Conservation (phyloP, 2,329 filamentous ascomycete species). For the Rhexocercosporidium sp. region DNA sequence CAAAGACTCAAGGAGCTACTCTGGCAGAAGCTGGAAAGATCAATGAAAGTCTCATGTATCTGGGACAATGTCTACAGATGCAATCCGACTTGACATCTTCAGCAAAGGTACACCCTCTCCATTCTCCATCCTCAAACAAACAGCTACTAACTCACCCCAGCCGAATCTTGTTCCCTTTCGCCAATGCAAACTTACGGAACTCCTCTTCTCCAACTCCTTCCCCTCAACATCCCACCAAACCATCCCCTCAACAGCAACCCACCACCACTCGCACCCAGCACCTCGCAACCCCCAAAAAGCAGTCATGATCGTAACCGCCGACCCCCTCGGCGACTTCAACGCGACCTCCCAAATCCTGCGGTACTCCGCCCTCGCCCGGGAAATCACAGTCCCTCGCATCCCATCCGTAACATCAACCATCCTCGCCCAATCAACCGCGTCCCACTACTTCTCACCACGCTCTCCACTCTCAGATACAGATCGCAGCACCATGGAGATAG, state of each 20-base stretch:
- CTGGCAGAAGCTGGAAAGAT: constrained; percentile 97
- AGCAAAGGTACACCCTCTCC: constrained; percentile 65
- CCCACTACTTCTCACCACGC: constrained; percentile 35
- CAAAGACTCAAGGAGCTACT: constrained; percentile 91
- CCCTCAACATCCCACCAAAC: constrained; percentile 44
- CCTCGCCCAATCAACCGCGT: constrained; percentile 34
- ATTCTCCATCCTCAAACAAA: not conserved
- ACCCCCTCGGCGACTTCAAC: constrained; percentile 92
- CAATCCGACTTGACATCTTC: constrained; percentile 80
- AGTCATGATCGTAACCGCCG: constrained; percentile 95
- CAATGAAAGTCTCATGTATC: constrained; percentile 97
- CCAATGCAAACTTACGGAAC: constrained; percentile 84
- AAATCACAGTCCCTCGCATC: constrained; percentile 89
- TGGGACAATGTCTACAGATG: constrained; percentile 96
- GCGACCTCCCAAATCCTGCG: constrained; percentile 94
- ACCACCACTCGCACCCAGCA: constrained; percentile 44
- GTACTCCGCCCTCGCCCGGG: constrained; percentile 89
- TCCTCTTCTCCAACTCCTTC: constrained; percentile 88
- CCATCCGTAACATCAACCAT: constrained; percentile 82
- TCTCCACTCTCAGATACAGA: constrained; percentile 50
- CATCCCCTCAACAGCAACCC: constrained; percentile 26
- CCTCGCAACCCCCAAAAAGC: constrained; percentile 78
- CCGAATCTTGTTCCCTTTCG: constrained; percentile 78
- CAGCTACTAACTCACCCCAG: constrained; percentile 46
- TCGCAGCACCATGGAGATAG: constrained; percentile 79